Evolutionary conservation across 768 basidiomycete species (phyloP).

Genomic region (Serendipita sp.): DNA sequence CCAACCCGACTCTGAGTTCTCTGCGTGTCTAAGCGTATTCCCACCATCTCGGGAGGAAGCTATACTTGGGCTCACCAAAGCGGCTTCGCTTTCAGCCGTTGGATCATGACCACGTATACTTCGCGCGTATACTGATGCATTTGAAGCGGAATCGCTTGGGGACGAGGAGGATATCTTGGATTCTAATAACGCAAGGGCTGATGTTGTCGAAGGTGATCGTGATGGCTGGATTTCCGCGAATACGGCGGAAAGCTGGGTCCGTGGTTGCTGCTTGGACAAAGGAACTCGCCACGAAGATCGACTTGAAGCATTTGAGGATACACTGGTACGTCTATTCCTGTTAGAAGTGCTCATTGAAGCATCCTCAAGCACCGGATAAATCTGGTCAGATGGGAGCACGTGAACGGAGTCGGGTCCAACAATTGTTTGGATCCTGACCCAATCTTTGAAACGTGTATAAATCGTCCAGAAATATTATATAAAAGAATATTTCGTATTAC

Average conservation of each 20-base stretch:
- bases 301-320: neutral
- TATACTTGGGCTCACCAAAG: too few species aligned
- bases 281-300: conserved; percentile 4
- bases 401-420: neutral
- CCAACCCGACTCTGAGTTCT: neutral
- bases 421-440: neutral
- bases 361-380: neutral
- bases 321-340: neutral
- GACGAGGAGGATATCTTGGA: neutral
- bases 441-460: too few species aligned
- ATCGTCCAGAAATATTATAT: too few species aligned
- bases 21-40: neutral
- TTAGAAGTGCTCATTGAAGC: neutral
- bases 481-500: too few species aligned
- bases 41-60: neutral
- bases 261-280: neutral
- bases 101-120: too few species aligned
- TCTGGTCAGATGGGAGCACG: neutral
- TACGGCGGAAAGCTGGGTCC: neutral
- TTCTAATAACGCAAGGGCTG: neutral
- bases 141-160: too few species aligned
- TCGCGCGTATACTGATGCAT: too few species aligned
- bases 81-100: too few species aligned
- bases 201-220: neutral
- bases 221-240: neutral